These are phyloP conservation scores for Cercospora sp. DNA, from an alignment of 2,329 filamentous ascomycete genomes.

Conservation along the genomic window DNA sequence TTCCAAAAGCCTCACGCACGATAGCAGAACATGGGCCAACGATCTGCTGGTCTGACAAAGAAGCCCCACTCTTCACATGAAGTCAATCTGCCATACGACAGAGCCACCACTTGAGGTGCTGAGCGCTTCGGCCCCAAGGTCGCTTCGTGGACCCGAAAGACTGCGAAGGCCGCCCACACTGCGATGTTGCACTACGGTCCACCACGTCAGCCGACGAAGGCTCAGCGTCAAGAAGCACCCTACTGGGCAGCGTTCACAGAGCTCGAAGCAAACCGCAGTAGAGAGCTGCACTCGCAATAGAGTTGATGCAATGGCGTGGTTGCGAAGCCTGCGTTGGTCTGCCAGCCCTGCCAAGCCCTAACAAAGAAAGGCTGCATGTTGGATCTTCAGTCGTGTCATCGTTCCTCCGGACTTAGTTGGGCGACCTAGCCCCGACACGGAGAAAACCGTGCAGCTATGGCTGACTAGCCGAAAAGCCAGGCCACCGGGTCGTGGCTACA, in stretches of 20 bases:
- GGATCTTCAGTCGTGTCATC: background rate
- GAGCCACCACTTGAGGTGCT: background rate
- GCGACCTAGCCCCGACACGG: background rate
- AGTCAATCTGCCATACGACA: background rate
- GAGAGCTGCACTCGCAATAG: background rate
- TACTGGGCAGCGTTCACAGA: background rate
- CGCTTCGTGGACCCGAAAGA: background rate
- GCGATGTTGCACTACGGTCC: background rate
- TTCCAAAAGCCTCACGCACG: background rate
- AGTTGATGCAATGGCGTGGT: background rate
- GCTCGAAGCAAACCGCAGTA: background rate
- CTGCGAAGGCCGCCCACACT: background rate
- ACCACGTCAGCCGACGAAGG: background rate
- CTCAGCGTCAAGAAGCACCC: background rate
- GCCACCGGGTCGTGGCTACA: background rate
- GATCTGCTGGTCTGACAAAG: background rate
- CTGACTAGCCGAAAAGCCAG: background rate
- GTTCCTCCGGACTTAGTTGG: background rate
- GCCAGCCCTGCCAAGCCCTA: background rate
- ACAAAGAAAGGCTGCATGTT: background rate
- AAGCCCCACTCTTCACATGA: background rate
- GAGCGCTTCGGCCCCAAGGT: background rate
- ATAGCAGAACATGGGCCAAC: background rate
- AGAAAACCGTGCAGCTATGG: background rate
- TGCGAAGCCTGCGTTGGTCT: background rate